These are phyloP conservation scores for Pneumocystis oryctolagi DNA, from an alignment of 1,139 yeast species.

Conservation along the genomic window DNA sequence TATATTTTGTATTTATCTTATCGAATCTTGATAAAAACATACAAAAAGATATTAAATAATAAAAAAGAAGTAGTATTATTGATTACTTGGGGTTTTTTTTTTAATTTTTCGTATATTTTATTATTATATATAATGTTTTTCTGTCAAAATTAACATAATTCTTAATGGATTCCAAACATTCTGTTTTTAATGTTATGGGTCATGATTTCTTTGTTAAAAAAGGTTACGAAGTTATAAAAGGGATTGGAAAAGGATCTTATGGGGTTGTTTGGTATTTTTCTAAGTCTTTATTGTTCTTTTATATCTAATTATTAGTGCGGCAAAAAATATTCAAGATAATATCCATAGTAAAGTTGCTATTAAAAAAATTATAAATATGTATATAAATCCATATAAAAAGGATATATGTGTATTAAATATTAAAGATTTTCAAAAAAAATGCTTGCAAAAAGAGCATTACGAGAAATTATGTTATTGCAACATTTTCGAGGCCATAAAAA, in stretches of 20 bases:
- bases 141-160: background rate
- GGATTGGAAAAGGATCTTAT: slow-evolving; percentile 93
- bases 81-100: background rate
- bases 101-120: background rate
- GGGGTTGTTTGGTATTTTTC: slow-evolving; percentile 59
- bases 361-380: slow-evolving; percentile 78
- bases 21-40: background rate
- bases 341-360: slow-evolving; percentile 65
- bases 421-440: slow-evolving; percentile 57
- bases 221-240: slow-evolving; percentile 51
- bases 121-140: background rate
- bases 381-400: background rate
- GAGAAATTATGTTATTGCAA: slow-evolving; percentile 74
- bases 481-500: slow-evolving; percentile 89
- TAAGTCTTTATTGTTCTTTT: background rate
- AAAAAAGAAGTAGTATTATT: too few species aligned
- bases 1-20: background rate
- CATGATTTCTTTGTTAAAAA: slow-evolving; percentile 11
- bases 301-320: slow-evolving; percentile 31
- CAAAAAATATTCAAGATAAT: slow-evolving; percentile 54
- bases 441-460: slow-evolving; percentile 71
- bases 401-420: background rate
- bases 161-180: background rate
- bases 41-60: background rate
- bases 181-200: slow-evolving; percentile 2